These are phyloP conservation scores for Tuber calosporum DNA, from an alignment of 495 filamentous ascomycete genomes.

Conservation along the genomic window DNA sequence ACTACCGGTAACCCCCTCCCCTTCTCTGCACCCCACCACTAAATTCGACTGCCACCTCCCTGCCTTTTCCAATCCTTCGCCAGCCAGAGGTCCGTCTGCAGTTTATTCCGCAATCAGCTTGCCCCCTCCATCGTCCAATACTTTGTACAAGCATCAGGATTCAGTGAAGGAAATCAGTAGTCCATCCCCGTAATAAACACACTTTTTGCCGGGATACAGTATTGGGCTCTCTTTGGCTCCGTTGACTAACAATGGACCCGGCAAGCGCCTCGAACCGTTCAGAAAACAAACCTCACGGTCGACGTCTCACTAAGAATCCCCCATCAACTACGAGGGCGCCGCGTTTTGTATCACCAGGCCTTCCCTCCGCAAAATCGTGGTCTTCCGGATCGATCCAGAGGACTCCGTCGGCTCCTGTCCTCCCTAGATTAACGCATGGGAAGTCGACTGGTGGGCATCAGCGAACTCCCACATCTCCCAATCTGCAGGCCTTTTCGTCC, in stretches of 20 bases:
- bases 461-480: slow-evolving; percentile 41
- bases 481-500: slow-evolving; percentile 39
- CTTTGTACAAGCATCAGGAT: not conserved
- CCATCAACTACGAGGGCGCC: slow-evolving; percentile 28
- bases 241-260: slow-evolving; percentile 41
- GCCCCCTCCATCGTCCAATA: not conserved
- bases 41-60: not conserved
- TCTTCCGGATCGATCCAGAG: slow-evolving; percentile 40
- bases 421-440: slow-evolving; percentile 40
- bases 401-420: slow-evolving; percentile 40
- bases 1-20: not conserved
- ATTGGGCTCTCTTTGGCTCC: slow-evolving; percentile 35
- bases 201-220: not conserved
- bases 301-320: slow-evolving; percentile 41
- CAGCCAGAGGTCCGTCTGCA: not conserved
- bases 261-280: slow-evolving; percentile 40
- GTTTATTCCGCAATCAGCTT: not conserved
- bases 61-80: not conserved
- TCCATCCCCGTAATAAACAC: slow-evolving; percentile 1
- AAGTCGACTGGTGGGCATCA: slow-evolving; percentile 31
- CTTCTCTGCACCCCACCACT: not conserved
- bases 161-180: slow-evolving; percentile 1
- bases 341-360: slow-evolving; percentile 38
- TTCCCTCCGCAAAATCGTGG: slow-evolving; percentile 38
- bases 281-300: slow-evolving; percentile 40